Conservation (phyloP, 2,329 filamentous ascomycete species). For the Paracoccidioides brasiliensis region DNA sequence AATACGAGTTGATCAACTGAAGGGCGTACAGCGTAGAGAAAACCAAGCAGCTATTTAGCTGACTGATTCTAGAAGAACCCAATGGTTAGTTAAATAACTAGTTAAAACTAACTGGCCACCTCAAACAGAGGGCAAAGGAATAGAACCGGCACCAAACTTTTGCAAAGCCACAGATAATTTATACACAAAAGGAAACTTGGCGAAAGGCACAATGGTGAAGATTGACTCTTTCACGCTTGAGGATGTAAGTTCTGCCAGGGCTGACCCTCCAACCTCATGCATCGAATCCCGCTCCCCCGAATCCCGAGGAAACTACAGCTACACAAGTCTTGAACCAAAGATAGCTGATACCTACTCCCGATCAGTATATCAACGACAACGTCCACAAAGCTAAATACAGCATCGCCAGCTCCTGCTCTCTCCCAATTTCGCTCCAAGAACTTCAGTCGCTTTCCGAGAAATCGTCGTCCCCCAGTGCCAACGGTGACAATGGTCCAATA, state of each 20-base stretch:
- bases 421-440: conserved; percentile 42
- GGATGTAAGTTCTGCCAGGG: conserved; percentile 35
- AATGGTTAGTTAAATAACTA: too few species aligned
- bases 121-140: not conserved
- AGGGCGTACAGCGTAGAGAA: not conserved
- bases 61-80: not conserved
- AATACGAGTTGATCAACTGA: not conserved
- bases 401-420: conserved; percentile 45
- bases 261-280: not conserved
- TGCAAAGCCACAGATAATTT: too few species aligned
- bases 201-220: conserved; percentile 25
- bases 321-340: not conserved
- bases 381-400: conserved; percentile 42
- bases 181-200: not conserved
- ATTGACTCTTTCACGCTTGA: conserved; percentile 46
- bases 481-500: conserved; percentile 11
- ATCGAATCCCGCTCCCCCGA: too few species aligned
- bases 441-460: conserved; percentile 38
- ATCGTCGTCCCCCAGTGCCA: not conserved
- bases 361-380: conserved; percentile 45
- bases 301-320: not conserved
- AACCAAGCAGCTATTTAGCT: not conserved
- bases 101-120: too few species aligned
- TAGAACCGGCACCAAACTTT: not conserved
- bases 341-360: not conserved